Evolutionary conservation across 129 eudicot genomes (phyloP).

Genomic region (Pulicaria dysenterica): DNA sequence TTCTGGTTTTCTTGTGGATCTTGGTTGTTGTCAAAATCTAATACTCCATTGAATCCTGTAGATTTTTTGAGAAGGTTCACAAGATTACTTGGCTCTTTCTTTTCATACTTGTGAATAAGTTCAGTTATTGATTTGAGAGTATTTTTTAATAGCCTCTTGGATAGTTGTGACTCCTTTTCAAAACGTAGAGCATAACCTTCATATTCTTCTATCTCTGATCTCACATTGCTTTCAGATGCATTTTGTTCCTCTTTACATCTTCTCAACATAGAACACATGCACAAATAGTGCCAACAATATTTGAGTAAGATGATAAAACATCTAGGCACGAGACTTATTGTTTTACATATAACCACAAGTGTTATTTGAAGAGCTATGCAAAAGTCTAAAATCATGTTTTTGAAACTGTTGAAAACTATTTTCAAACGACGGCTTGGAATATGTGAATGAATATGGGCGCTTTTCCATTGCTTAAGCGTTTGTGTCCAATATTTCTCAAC

Average conservation of each 20-base stretch:
- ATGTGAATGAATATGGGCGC: too few relatives aligned
- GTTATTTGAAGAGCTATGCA: too few relatives aligned
- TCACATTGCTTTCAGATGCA: background rate
- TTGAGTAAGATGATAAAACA: background rate
- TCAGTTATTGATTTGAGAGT: background rate
- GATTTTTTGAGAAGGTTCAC: conserved; percentile 1
- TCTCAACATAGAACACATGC: too few relatives aligned
- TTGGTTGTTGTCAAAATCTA: background rate
- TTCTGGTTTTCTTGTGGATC: background rate
- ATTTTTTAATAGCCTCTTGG: background rate
- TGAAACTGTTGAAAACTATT: too few relatives aligned
- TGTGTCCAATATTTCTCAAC: too few relatives aligned
- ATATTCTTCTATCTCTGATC: background rate
- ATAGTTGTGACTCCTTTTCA: background rate
- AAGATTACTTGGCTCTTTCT: background rate
- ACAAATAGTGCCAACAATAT: background rate
- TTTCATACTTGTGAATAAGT: background rate
- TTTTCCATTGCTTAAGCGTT: too few relatives aligned
- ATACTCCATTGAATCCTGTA: conserved; percentile 9
- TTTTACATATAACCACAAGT: background rate
- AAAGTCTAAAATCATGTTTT: too few relatives aligned
- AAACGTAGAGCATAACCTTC: background rate
- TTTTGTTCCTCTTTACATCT: too few relatives aligned
- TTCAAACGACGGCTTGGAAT: too few relatives aligned
- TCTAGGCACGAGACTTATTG: background rate